Percentiles rank a stretch among this genome's conserved stretches.
These are phyloP conservation scores for Cairneyella variabilis DNA, from an alignment of 495 filamentous ascomycete genomes.

Conservation along the genomic window DNA sequence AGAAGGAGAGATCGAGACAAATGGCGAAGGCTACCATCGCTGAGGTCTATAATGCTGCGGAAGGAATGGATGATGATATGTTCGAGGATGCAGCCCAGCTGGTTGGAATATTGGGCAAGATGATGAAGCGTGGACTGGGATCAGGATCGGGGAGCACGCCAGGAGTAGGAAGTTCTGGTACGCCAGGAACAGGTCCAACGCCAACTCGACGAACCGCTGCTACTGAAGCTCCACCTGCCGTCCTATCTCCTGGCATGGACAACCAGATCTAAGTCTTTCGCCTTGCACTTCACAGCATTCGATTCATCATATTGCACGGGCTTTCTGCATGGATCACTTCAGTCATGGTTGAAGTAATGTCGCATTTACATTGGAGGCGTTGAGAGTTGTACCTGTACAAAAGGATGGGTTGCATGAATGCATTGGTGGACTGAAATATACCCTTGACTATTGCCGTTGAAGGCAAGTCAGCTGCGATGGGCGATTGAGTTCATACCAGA, in stretches of 20 bases:
- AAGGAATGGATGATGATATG: constrained; percentile 90
- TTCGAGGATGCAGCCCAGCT: constrained; percentile 75
- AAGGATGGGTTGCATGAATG: background rate
- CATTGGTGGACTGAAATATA: constrained; percentile 2
- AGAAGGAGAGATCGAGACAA: constrained; percentile 65
- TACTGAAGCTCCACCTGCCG: background rate
- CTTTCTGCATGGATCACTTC: too few relatives aligned
- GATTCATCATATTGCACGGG: too few relatives aligned
- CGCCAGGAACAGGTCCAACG: constrained; percentile 2
- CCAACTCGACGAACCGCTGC: constrained; percentile 6
- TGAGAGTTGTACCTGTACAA: background rate
- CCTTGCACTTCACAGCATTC: background rate
- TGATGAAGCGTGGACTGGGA: constrained; percentile 65
- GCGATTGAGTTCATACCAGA: too few relatives aligned
- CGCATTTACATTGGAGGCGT: constrained; percentile 9
- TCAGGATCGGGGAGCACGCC: constrained; percentile 18
- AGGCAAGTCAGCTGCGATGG: constrained; percentile 1
- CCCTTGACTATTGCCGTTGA: constrained; percentile 1
- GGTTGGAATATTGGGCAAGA: constrained; percentile 68
- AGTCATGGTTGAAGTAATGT: too few relatives aligned
- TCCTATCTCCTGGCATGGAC: constrained; percentile 25
- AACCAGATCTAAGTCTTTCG: constrained; percentile 23
- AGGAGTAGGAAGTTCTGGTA: constrained; percentile 11
- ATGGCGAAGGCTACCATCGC: constrained; percentile 80
- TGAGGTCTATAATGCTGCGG: constrained; percentile 85